Evolutionary conservation across 176 grass and related monocot genomes (phyloP).

Genomic region (Ananas comosus): DNA sequence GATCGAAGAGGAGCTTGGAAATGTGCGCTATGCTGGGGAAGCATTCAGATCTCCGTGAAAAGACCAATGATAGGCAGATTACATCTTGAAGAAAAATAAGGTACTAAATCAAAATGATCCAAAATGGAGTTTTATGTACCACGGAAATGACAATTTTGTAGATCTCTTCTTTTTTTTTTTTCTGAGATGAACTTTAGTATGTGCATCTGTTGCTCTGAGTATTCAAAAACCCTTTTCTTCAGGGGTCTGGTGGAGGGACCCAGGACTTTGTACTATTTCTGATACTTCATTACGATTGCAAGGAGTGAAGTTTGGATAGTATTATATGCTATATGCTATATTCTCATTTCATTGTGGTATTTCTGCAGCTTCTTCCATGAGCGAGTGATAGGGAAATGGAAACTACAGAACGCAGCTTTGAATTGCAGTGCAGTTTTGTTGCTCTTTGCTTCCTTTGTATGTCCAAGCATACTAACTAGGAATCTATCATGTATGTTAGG

Average conservation of each 20-base stretch:
- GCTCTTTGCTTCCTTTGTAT: too few species aligned
- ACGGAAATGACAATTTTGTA: conserved; percentile 13
- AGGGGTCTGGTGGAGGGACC: neutral
- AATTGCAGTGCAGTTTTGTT: too few species aligned
- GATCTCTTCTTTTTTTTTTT: conserved; percentile 8
- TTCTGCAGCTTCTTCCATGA: too few species aligned
- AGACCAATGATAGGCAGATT: neutral
- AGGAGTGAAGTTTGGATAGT: too few species aligned
- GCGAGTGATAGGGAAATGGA: too few species aligned
- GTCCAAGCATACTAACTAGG: too few species aligned
- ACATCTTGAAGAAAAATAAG: conserved; percentile 36
- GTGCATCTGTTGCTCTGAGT: neutral
- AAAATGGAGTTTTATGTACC: conserved; percentile 7
- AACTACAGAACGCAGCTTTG: too few species aligned
- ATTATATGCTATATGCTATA: too few species aligned
- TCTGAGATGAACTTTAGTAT: neutral
- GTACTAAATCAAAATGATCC: neutral
- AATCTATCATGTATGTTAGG: too few species aligned
- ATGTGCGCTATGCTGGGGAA: conserved; percentile 71
- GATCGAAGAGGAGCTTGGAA: conserved; percentile 87
- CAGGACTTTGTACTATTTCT: neutral
- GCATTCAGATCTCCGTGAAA: conserved; percentile 68
- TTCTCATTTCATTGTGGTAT: too few species aligned
- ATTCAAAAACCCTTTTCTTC: neutral
- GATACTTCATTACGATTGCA: neutral